phyloP scores from a whole-genome alignment of 2,329 filamentous ascomycete species.

The Stagonosporopsis vannaccii region DNA sequence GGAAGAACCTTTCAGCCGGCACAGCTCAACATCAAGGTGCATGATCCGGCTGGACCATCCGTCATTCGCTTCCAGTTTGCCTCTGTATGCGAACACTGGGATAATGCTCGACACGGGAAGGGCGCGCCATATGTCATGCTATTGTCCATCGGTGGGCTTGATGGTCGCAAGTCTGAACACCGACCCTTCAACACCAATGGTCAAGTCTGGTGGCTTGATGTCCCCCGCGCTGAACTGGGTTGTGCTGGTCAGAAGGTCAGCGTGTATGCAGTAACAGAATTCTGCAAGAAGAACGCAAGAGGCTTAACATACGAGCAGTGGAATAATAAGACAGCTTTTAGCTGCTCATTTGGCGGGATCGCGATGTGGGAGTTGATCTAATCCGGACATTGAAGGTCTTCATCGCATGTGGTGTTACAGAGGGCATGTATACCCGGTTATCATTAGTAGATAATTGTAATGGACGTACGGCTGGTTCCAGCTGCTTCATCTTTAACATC shows the following conservation, averaged over 20 bases:
- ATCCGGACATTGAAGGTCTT: background rate
- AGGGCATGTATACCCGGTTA: constrained; percentile 7
- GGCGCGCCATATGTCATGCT: constrained; percentile 74
- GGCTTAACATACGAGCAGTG: constrained; percentile 56
- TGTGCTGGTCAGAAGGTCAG: constrained; percentile 64
- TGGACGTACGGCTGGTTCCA: background rate
- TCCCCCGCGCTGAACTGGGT: constrained; percentile 61
- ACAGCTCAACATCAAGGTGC: constrained; percentile 66
- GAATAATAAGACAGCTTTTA: constrained; percentile 47
- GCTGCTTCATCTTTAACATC: too few relatives aligned
- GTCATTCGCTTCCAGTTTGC: constrained; percentile 80
- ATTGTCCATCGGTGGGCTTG: constrained; percentile 66
- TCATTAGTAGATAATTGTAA: constrained; percentile 1
- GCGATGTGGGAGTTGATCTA: constrained; percentile 63
- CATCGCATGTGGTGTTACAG: background rate
- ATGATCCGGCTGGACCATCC: constrained; percentile 53
- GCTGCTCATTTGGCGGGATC: constrained; percentile 57
- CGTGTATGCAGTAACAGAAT: constrained; percentile 67
- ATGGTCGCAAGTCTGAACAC: constrained; percentile 72
- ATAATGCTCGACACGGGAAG: constrained; percentile 69
- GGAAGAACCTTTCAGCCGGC: constrained; percentile 68
- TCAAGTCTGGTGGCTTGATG: constrained; percentile 82
- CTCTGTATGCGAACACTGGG: constrained; percentile 84
- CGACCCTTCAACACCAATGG: constrained; percentile 77
- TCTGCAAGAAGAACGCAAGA: constrained; percentile 59